Evolutionary conservation across 768 basidiomycete species (phyloP), one percentile per base, ranked within the genome.

Genomic region (Trametes gibbosa): DNA sequence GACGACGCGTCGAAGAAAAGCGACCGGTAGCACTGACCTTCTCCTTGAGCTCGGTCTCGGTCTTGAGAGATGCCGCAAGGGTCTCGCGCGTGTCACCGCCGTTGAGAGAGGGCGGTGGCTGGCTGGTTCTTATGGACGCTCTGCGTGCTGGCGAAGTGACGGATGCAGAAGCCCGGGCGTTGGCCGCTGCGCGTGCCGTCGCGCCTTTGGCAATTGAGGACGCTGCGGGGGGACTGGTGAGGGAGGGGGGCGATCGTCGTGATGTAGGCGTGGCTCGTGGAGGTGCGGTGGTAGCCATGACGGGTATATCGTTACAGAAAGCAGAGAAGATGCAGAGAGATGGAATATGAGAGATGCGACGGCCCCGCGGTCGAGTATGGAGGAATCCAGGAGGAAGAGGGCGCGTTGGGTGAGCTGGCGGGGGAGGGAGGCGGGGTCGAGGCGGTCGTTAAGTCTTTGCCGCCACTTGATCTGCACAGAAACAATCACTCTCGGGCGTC

Each of bases 41-140:
- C 71, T 93, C 91, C 73, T 89, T 92, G 66, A 86, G 81, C 63
- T 92, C 89, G 14, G 86, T 89, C 71, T 92, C 91, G 50, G 84
- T 80, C 71, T 85, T 89, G 60, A 92, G 77, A 29, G 84, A 83
- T 34, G 80, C 81, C 12, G 81, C 75, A 34, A 90, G 77, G 25
- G 78, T 72, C 53, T 89, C 86, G 47, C 77, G 75, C 9, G 78
- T 75, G 53, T 87, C 86, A 43, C 12, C 78, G 73, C 46, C 46
- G 17, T 54, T 88, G 84, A 53, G 65, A 17, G 80, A 70, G 10
- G 73, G 65, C 17, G 82, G 71, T 9, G 81, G 66, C 29, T 69
- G 65, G 16, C 67, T 48, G 12, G 75, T 69, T 70, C 82, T 86
- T 35, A 79, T 47, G 23, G 83, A 79, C 17, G 79, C 72, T 27